Evolutionary conservation across 768 basidiomycete genomes (phyloP), one percentile per base, ranked within the genome.

Genomic region (Tubosaeta sp.): DNA sequence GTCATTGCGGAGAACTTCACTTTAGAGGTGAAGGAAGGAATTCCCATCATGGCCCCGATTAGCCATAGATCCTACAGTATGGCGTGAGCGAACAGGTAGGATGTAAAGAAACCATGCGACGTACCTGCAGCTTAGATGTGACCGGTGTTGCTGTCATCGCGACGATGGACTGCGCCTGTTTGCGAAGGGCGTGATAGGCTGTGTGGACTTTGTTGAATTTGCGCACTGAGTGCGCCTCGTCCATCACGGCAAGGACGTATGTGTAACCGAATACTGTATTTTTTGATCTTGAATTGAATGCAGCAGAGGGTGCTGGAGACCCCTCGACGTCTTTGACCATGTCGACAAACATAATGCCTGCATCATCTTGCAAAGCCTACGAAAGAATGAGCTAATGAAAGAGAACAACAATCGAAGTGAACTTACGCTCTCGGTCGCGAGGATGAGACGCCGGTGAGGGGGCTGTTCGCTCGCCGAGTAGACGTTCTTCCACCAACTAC

Each of bases 151-250:
- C 47, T 0, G 44, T 56, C 34, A 53, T 53, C 6, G 35, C 27
- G 1, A 55, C 12, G 3, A 55, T 35, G 0, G 4, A 2, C 0
- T 10, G 0, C 0, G 36, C 29, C 4, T 6, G 13, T 0, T 8
- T 3, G 2, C 25, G 10, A 2, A 52, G 36, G 1, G 13, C 24
- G 10, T 10, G 24, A 0, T 10, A n/a, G 2, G 54, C 47, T 0
- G 48, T 42, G n/a, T 49, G 48, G 8, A 49, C 8, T n/a, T 42
- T 35, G 21, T 56, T 56, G 10, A 45, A 30, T 11, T 56, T 56
- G 0, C 55, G 27, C 3, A 40, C 44, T 2, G 13, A 2, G 6
- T 56, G 55, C 1, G 55, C 55, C 11, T 53, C 48, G 5, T 56
- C 55, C n/a, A 56, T 30, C 3, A 56, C n/a, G 1, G 36, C 36